A percentile compares a stretch with the other conserved stretches of the same genome.
Evolutionary conservation across 1,284 basidiomycete species (phyloP).

Genomic region (Rhodotorula sp.): DNA sequence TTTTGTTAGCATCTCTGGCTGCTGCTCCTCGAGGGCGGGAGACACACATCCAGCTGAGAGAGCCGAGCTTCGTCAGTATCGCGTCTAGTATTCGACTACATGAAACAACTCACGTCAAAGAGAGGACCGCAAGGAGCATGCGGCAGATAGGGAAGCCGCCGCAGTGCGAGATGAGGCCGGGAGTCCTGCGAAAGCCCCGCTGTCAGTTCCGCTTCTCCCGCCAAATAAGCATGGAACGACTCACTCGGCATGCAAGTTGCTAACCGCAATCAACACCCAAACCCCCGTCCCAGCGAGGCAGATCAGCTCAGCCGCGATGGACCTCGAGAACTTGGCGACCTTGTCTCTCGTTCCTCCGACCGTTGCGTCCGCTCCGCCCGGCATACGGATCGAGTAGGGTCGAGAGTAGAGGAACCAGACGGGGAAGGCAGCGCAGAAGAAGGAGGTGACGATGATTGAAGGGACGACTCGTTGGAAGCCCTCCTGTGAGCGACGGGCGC

Average conservation of each 20-base stretch:
- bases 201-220: neutral
- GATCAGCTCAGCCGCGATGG: constrained; percentile 13
- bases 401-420: constrained; percentile 30
- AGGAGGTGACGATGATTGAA: constrained; percentile 17
- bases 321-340: constrained; percentile 19
- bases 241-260: constrained; percentile 19
- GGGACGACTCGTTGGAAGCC: constrained; percentile 25
- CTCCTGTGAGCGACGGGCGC: neutral
- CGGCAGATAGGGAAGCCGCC: constrained; percentile 33
- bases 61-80: neutral
- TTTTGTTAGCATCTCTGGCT: neutral
- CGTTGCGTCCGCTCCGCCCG: neutral
- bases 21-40: neutral
- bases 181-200: constrained; percentile 11
- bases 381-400: constrained; percentile 22
- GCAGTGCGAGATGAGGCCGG: constrained; percentile 30
- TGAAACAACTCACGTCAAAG: constrained; percentile 14
- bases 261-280: constrained; percentile 15
- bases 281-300: constrained; percentile 11
- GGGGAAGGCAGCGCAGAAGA: constrained; percentile 21
- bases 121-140: constrained; percentile 24
- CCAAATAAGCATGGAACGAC: neutral
- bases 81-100: no score
- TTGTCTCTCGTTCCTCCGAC: constrained; percentile 7
- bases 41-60: constrained; percentile 14